Base-by-base conservation (phyloP, 306 rosid species). In the Quillaja saponaria region DNA sequence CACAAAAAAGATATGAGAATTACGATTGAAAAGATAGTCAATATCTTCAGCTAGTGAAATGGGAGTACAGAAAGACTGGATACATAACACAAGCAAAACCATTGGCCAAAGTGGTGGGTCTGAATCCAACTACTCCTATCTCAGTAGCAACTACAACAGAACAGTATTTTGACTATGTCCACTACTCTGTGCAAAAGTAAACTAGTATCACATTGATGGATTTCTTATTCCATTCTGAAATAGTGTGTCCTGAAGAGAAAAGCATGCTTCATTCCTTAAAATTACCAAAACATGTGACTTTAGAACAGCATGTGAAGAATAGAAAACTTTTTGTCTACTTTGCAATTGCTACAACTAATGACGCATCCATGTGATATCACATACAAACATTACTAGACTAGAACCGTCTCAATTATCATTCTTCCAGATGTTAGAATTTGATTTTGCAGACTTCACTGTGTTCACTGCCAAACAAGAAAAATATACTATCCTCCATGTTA, bases 1-100 rank as follows among this genome's bases (percentile, higher is more conserved):
- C n/a, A 60, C 58, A 62, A 56, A 21, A 28, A 28, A 54, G 13
- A 49, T 31, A 40, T 68, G 49, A 79, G 63, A 70, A 51, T 42
- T 34, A 18, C 66, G 50, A 59, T 34, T 54, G 54, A 1, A 11
- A 60, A 49, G 28, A 15, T 39, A 6, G 52, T 65, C 53, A 63
- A 39, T 13, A 16, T 14, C 34, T n/a, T n/a, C n/a, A n/a, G n/a
- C n/a, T n/a, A n/a, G n/a, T n/a, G n/a, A n/a, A n/a, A n/a, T n/a
- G n/a, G n/a, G n/a, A n/a, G 14, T 8, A 42, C 3, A 60, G 28
- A 25, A 49, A 42, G 21, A 60, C 1, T 31, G 34, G 10, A 25
- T 41, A 39, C 8, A 13, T 7, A 55, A 50, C 11, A 25, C 31
- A 52, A 42, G 52, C 60, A 20, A 66, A 12, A 51, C 7, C 51